phyloP scores from a whole-genome alignment of 345 rosid species.

The Populus simonii region DNA sequence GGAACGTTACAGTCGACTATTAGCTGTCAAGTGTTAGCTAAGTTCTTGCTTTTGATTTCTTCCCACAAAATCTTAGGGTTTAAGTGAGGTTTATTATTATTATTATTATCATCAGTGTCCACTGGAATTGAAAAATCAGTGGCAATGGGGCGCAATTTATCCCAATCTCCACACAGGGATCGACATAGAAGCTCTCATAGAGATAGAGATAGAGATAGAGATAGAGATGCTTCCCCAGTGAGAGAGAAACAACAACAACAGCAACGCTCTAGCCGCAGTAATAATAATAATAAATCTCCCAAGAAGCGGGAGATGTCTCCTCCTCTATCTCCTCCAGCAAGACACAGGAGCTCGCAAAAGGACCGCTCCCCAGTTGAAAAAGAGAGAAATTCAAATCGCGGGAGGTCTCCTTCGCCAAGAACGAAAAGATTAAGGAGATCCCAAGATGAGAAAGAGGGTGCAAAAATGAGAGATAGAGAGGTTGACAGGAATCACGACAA shows the following conservation, averaged over 20 bases:
- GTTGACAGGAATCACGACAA: slow-evolving; percentile 37
- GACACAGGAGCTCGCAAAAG: slow-evolving; percentile 11
- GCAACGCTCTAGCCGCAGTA: neutral
- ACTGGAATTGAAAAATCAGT: neutral
- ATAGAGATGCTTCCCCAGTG: neutral
- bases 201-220: neutral
- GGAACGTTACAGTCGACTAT: too few relatives aligned
- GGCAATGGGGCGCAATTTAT: too few relatives aligned
- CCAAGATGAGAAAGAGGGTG: slow-evolving; percentile 48
- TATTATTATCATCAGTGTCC: neutral
- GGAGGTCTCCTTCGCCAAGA: slow-evolving; percentile 70
- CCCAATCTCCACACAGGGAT: neutral
- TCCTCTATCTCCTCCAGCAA: slow-evolving; percentile 15
- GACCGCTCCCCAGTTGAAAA: slow-evolving; percentile 1
- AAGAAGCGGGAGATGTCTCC: slow-evolving; percentile 15
- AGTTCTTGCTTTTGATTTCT: too few relatives aligned
- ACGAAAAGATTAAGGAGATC: slow-evolving; percentile 59
- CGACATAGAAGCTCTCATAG: neutral
- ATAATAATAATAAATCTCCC: slow-evolving; percentile 42
- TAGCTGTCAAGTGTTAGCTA: too few relatives aligned
- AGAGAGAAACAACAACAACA: neutral
- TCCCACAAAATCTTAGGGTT: too few relatives aligned
- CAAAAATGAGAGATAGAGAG: slow-evolving; percentile 48
- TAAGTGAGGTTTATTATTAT: too few relatives aligned
- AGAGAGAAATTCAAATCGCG: slow-evolving; percentile 19